These are phyloP conservation scores for Pachysandra terminalis DNA, from an alignment of 164 flowering plant genomes.

Conservation along the genomic window DNA sequence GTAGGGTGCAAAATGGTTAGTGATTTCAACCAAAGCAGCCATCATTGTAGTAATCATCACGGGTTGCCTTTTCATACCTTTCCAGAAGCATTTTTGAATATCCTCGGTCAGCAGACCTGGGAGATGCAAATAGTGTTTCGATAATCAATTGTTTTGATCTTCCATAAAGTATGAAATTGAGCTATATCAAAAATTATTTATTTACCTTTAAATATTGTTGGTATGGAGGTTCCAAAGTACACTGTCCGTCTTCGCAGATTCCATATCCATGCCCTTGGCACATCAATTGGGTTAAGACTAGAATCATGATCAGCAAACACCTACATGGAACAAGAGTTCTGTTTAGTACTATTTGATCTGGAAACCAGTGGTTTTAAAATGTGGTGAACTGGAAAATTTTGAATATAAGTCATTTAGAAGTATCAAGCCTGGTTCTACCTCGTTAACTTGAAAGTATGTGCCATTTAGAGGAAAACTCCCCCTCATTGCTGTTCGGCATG, in stretches of 20 bases:
- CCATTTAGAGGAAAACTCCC: slow-evolving; percentile 97
- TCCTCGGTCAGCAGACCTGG: slow-evolving; percentile 31
- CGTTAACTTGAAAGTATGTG: slow-evolving; percentile 98
- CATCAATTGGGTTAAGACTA: slow-evolving; percentile 73
- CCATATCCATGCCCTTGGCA: slow-evolving; percentile 83
- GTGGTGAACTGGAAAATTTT: not conserved
- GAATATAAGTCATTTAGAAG: not conserved
- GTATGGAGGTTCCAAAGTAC: slow-evolving; percentile 80
- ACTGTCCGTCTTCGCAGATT: slow-evolving; percentile 78
- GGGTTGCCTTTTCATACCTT: slow-evolving; percentile 38
- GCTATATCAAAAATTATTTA: not conserved
- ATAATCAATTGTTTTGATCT: slow-evolving; percentile 7
- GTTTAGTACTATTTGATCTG: not conserved
- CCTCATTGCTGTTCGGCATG: slow-evolving; percentile 89
- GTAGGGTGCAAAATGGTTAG: not conserved
- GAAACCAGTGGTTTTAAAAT: not conserved
- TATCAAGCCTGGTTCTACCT: slow-evolving; percentile 60
- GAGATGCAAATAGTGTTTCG: not conserved
- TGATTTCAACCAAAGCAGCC: not conserved
- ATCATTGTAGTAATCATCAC: not conserved
- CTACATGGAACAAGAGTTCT: slow-evolving; percentile 33
- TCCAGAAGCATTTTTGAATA: slow-evolving; percentile 54
- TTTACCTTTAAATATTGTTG: slow-evolving; percentile 88
- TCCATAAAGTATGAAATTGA: not conserved
- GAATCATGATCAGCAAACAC: slow-evolving; percentile 95